Conservation (phyloP, 495 filamentous ascomycete genomes). For the Parathielavia appendiculata region DNA sequence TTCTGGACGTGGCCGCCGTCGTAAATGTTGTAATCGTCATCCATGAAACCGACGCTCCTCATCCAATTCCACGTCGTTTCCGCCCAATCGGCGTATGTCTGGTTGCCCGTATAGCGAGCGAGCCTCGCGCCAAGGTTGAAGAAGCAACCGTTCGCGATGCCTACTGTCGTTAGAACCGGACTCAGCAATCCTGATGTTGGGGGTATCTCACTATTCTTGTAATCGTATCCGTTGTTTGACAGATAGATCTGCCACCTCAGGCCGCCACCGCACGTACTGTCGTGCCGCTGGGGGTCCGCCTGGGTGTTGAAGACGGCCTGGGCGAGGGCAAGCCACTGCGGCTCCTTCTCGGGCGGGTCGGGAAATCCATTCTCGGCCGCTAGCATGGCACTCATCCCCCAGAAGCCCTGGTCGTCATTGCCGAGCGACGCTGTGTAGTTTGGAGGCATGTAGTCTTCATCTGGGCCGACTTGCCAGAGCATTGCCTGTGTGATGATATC, state of each 20-base stretch:
- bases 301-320: constrained; percentile 77
- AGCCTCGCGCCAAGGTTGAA: constrained; percentile 80
- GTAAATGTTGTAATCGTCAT: constrained; percentile 58
- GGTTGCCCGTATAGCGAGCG: constrained; percentile 69
- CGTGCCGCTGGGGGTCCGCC: constrained; percentile 52
- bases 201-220: constrained; percentile 67
- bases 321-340: constrained; percentile 67
- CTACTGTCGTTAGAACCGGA: constrained; percentile 18
- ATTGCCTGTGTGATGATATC: constrained; percentile 55
- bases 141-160: constrained; percentile 76
- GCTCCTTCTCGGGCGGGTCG: constrained; percentile 51
- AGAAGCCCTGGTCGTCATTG: constrained; percentile 80
- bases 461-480: constrained; percentile 61
- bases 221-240: constrained; percentile 73
- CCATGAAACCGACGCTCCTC: constrained; percentile 56
- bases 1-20: constrained; percentile 65
- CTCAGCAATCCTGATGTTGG: background rate
- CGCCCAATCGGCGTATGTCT: constrained; percentile 74
- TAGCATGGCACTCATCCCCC: constrained; percentile 69
- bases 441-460: constrained; percentile 60
- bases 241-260: constrained; percentile 80
- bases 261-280: constrained; percentile 61
- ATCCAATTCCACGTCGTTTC: constrained; percentile 72
- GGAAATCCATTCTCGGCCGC: constrained; percentile 69
- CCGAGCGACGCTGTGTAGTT: constrained; percentile 75